A percentile compares a stretch with the other conserved stretches of the same genome.
Evolutionary conservation across 495 filamentous ascomycete genomes (phyloP).

Genomic region (Penicillium macrosclerotiorum): DNA sequence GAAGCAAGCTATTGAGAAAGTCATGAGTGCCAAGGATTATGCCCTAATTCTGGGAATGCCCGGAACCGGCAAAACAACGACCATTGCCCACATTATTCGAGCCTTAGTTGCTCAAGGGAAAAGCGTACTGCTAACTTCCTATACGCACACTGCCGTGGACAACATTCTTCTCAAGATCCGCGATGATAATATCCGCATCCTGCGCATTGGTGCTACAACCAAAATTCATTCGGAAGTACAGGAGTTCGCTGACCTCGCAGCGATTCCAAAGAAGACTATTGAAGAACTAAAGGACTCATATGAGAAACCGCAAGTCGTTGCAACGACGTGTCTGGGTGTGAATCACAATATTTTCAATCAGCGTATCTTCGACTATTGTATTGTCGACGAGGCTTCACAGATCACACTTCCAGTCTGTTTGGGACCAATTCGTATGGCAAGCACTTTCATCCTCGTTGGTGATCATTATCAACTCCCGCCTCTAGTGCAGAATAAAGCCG

Average conservation of each 20-base stretch:
- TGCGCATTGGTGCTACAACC: slow-evolving; percentile 76
- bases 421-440: slow-evolving; percentile 88
- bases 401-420: slow-evolving; percentile 93
- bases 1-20: slow-evolving; percentile 79
- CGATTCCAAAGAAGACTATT: slow-evolving; percentile 65
- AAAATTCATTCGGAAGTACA: slow-evolving; percentile 87
- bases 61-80: slow-evolving; percentile 96
- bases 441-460: slow-evolving; percentile 91
- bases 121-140: slow-evolving; percentile 87
- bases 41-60: slow-evolving; percentile 96
- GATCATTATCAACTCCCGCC: slow-evolving; percentile 96
- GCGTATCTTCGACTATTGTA: slow-evolving; percentile 94
- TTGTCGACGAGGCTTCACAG: slow-evolving; percentile 96
- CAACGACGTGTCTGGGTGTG: slow-evolving; percentile 90
- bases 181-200: slow-evolving; percentile 70
- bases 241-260: slow-evolving; percentile 75
- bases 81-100: slow-evolving; percentile 94
- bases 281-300: slow-evolving; percentile 81
- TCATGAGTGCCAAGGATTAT: slow-evolving; percentile 93
- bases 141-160: slow-evolving; percentile 96
- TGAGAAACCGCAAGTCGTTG: slow-evolving; percentile 80
- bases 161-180: slow-evolving; percentile 93
- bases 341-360: slow-evolving; percentile 85
- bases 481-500: slow-evolving; percentile 87
- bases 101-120: slow-evolving; percentile 87